phyloP scores from a whole-genome alignment of 192 early-diverging fungal genomes.

The Coemansia aciculifera region DNA sequence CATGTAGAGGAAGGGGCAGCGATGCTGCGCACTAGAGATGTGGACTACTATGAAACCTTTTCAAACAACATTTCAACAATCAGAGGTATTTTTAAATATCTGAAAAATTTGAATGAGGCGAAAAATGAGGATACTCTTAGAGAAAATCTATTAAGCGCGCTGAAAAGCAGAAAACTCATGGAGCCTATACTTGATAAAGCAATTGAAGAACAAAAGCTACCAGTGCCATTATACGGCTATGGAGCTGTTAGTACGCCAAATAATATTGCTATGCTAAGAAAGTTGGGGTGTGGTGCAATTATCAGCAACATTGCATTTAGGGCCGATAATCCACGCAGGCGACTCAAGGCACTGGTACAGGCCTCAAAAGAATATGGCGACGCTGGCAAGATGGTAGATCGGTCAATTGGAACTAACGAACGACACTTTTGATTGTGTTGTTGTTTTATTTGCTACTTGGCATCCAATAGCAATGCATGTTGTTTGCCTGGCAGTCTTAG shows the following conservation, averaged over 20 bases:
- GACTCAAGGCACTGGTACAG: neutral
- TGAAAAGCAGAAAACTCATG: neutral
- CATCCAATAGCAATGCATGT: no score
- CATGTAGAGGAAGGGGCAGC: slow-evolving; percentile 88
- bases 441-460: no score
- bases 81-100: neutral
- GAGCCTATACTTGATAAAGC: neutral
- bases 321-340: neutral
- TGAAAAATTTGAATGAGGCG: neutral
- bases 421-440: no score
- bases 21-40: slow-evolving; percentile 93
- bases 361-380: neutral
- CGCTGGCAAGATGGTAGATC: neutral
- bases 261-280: neutral
- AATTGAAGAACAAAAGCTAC: neutral
- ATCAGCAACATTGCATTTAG: neutral
- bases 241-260: neutral
- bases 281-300: neutral
- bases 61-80: neutral
- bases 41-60: slow-evolving; percentile 45
- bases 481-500: no score
- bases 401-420: neutral
- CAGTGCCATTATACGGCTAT: neutral
- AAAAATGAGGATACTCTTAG: neutral
- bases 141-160: neutral